Evolutionary conservation across 306 rosid genomes (phyloP).

Genomic region (Vigna mungo): DNA sequence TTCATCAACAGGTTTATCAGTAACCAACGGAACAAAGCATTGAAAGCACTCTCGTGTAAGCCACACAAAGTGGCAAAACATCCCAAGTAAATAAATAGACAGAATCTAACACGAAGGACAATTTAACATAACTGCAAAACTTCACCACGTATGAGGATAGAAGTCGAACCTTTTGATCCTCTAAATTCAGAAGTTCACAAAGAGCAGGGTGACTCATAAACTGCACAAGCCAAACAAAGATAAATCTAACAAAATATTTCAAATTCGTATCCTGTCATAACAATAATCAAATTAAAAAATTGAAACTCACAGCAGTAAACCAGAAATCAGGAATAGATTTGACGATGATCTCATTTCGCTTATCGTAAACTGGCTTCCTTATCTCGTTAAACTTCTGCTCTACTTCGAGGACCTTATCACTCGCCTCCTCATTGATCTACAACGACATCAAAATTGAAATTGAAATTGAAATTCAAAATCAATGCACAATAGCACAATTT

Average conservation of each 20-base stretch:
- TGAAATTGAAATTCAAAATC: neutral
- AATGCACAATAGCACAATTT: neutral
- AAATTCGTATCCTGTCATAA: neutral
- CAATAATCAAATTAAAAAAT: neutral
- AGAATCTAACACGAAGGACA: neutral
- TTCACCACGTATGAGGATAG: neutral
- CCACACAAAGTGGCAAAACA: neutral
- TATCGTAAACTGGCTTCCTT: slow-evolving; percentile 79
- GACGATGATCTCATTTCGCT: slow-evolving; percentile 75
- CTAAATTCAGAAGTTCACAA: slow-evolving; percentile 68
- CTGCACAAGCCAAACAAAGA: slow-evolving; percentile 46
- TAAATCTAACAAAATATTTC: neutral
- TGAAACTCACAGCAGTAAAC: slow-evolving; percentile 81
- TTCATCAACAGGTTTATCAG: slow-evolving; percentile 16
- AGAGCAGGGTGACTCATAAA: slow-evolving; percentile 85
- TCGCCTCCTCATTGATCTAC: slow-evolving; percentile 93
- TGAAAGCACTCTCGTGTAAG: slow-evolving; percentile 21
- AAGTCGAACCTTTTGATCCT: slow-evolving; percentile 71
- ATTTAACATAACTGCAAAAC: neutral
- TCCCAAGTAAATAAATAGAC: neutral
- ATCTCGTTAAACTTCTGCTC: slow-evolving; percentile 91
- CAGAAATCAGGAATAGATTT: slow-evolving; percentile 93
- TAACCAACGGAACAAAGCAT: slow-evolving; percentile 12
- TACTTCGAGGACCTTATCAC: slow-evolving; percentile 86
- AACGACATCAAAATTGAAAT: slow-evolving; percentile 22